Base-by-base conservation (phyloP, 768 basidiomycete species). In the Naganishia vaughanmartiniae region DNA sequence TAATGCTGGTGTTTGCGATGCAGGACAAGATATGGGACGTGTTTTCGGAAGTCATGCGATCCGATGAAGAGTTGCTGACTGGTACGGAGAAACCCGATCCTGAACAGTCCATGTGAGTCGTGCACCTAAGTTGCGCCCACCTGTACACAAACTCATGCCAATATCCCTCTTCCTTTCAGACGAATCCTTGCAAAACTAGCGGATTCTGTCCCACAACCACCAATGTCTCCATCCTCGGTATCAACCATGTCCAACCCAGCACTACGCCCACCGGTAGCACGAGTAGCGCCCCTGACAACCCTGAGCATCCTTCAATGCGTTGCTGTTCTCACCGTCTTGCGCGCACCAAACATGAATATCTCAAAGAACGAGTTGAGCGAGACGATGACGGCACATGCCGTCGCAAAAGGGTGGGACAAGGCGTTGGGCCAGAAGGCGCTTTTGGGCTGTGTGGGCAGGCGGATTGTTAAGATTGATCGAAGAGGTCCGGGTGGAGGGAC, bases 401-500 rank as follows among this genome's bases (percentile, higher is more conserved):
- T 63, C 1, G 60, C 60, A 5, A 70, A 75, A 58, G 76, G 77
- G 6, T 78, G 77, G 71, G 73, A 76, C 24, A 66, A 53, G 42
- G 66, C 65, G 24, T 34, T 76, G 66, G 75, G 69, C 1, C 77
- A 74, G 6, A 79, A 77, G 70, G 74, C 76, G 10, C 72, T 81
- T 12, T 78, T 79, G 68, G 72, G 69, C 31, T 74, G 73, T 30
- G 75, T 79, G 1, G 80, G 73, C 14, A 78, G 76, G 70, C 74
- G 74, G 67, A 65, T 72, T 46, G 53, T 76, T 19, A 76, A 67
- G 72, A 77, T 81, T 63, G 80, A 79, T 70, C 65, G 78, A 31
- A 68, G 70, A 30, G 72, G 60, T 42, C 60, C 60, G 21, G 60
- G 60, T 26, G 60, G 60, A 15, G 60, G 60, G 5, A 63, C 60